phyloP scores from a whole-genome alignment of 306 rosid species.

The Astragalus glycyphyllos region DNA sequence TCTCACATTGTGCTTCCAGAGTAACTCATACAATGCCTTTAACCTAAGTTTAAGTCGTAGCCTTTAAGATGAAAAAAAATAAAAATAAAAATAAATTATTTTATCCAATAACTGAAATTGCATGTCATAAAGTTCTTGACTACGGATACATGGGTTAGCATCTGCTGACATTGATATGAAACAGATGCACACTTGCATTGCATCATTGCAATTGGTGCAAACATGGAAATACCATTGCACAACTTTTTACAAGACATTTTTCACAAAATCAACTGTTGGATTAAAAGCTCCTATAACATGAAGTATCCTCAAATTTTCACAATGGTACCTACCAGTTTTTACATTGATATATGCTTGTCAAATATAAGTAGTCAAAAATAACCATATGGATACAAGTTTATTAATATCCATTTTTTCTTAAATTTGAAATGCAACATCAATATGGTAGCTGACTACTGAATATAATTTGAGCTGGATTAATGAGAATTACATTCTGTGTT shows the following conservation, averaged over 20 bases:
- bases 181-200: conserved; percentile 7
- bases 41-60: conserved; percentile 14
- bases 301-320: conserved; percentile 19
- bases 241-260: conserved; percentile 10
- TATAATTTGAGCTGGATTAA: conserved; percentile 31
- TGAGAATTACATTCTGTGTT: conserved; percentile 32
- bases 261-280: conserved; percentile 7
- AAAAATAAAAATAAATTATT: neutral
- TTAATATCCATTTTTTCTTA: conserved; percentile 31
- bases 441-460: conserved; percentile 23
- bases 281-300: conserved; percentile 7
- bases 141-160: conserved; percentile 8
- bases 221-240: neutral
- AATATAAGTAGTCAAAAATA: neutral
- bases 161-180: neutral
- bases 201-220: neutral
- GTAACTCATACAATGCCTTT: conserved; percentile 2
- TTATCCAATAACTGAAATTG: neutral
- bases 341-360: conserved; percentile 8
- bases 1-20: conserved; percentile 25
- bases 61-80: conserved; percentile 7
- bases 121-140: conserved; percentile 9
- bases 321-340: neutral
- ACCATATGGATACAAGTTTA: neutral
- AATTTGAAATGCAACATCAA: conserved; percentile 24